Base-by-base conservation (phyloP, 306 rosid genomes). In the Astragalus membranaceus region DNA sequence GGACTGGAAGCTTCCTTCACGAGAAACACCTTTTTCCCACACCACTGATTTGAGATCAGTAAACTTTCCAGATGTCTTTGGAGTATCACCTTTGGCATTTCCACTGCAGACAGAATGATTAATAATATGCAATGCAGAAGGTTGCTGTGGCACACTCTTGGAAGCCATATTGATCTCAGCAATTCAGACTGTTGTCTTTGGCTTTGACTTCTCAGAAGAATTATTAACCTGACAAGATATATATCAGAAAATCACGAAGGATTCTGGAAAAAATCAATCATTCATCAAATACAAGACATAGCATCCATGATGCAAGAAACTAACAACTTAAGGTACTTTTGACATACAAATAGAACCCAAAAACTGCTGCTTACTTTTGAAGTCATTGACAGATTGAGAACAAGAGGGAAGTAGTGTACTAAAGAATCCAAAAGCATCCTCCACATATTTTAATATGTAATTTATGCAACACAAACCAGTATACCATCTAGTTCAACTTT, bases 31-130 rank as follows among this genome's bases (percentile, higher is more conserved):
- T 20, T 20, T 20, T 20, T 20, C 97, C 88, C 97, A 81, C 6
- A 82, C 83, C 60, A 83, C 92, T 41, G 89, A 93, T 76, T 88
- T 90, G 8, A 94, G 95, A 77, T 91, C 99, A 75, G 87, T 91
- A 63, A 85, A 91, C 91, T 94, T 94, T 59, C 96, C 97, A 52
- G 99, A 81, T 65, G 91, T 77, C 91, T 91, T 91, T 2, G 92
- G 84, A 75, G 86, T 33, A 75, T 94, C 99, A 0, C 83, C 69
- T 76, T 87, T 94, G 70, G 70, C 84, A 80, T 80, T 83, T 67
- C 87, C 91, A 75, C 82, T 72, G 73, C 92, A 92, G 58, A 80
- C 80, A 79, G 94, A 82, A 50, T 87, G 96, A 77, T 65, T 90
- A 33, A 75, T 77, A 62, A 72, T 75, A 54, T 80, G 92, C 61